Conservation (phyloP, 2,329 filamentous ascomycete genomes). For the Zopfia rhizophila region DNA sequence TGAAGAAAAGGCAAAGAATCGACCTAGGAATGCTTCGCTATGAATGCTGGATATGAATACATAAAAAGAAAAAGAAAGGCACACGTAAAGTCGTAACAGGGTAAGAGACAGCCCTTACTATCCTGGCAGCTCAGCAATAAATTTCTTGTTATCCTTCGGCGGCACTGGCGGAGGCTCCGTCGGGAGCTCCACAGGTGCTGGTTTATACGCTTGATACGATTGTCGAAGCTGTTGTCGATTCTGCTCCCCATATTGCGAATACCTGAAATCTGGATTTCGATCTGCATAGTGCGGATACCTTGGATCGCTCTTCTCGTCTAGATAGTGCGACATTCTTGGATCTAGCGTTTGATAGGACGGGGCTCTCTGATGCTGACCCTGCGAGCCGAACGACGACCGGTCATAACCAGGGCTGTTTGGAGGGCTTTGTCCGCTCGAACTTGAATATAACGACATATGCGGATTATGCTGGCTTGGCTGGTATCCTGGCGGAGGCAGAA, state of each 20-base stretch:
- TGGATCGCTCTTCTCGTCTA: constrained; percentile 7
- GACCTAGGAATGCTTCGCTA: too few species aligned
- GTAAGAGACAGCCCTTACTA: too few species aligned
- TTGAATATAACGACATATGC: constrained; percentile 21
- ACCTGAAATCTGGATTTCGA: background rate
- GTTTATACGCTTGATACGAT: constrained; percentile 7
- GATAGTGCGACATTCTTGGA: constrained; percentile 5
- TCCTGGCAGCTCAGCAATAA: constrained; percentile 25
- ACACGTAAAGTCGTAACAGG: too few species aligned
- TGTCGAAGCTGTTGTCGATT: constrained; percentile 5
- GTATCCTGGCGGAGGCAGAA: constrained; percentile 48
- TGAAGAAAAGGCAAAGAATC: too few species aligned
- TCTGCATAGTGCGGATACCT: constrained; percentile 3
- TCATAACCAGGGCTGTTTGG: constrained; percentile 13
- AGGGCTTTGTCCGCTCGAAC: constrained; percentile 23
- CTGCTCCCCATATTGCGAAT: background rate
- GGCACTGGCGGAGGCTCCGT: constrained; percentile 22
- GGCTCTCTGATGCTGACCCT: constrained; percentile 17
- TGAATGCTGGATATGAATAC: too few species aligned
- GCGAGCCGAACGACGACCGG: constrained; percentile 19
- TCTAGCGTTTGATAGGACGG: constrained; percentile 12
- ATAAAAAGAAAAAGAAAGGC: too few species aligned
- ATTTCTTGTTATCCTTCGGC: constrained; percentile 17
- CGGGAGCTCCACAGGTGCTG: constrained; percentile 17
- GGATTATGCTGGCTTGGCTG: constrained; percentile 9